These are phyloP conservation scores for Prunus kanzakura DNA, from an alignment of 306 rosid species.

Conservation along the genomic window DNA sequence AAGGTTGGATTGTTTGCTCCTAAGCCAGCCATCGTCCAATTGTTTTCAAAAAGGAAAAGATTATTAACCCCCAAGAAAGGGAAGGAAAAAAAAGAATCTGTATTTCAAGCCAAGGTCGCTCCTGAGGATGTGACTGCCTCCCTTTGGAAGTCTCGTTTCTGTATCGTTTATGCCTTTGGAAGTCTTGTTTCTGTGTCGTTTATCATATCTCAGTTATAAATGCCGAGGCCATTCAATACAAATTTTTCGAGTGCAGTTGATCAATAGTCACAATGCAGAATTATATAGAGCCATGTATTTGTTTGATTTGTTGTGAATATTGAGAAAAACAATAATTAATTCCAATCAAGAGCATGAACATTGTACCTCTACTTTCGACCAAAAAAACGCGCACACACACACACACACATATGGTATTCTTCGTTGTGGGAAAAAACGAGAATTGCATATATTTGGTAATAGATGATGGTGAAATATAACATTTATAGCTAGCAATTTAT, in stretches of 20 bases:
- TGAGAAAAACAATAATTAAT: not conserved
- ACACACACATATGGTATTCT: no score
- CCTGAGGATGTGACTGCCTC: not conserved
- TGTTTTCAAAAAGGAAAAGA: not conserved
- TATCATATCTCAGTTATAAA: not conserved
- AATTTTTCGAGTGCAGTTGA: not conserved
- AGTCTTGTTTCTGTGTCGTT: not conserved
- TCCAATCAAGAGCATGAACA: not conserved
- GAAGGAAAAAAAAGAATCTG: not conserved
- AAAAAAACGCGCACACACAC: no score
- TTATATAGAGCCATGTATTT: not conserved
- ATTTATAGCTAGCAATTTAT: no score
- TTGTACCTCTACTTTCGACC: not conserved
- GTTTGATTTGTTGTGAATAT: not conserved
- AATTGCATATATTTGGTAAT: no score
- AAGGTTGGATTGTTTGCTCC: not conserved
- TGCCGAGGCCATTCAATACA: not conserved
- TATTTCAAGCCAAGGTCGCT: not conserved
- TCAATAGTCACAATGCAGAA: constrained; percentile 2
- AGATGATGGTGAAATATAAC: no score
- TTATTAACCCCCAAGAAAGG: not conserved
- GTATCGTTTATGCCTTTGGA: not conserved
- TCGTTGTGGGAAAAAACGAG: no score
- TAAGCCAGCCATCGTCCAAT: not conserved
- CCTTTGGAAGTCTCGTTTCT: not conserved